Conservation (phyloP, 1,284 basidiomycete species). For the Cryptococcus sp. region DNA sequence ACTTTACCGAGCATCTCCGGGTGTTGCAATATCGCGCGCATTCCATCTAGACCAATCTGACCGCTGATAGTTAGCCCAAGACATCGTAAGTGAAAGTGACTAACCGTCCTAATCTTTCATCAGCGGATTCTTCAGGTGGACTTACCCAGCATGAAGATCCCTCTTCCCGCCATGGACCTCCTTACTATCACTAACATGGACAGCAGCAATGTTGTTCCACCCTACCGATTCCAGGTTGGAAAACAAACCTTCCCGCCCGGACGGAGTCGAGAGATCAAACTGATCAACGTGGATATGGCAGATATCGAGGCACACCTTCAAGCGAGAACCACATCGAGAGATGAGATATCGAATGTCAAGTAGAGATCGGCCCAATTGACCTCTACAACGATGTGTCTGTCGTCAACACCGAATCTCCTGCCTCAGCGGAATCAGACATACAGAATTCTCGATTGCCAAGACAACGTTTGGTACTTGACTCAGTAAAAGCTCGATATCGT, state of each 20-base stretch:
- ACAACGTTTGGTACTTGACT: slow-evolving; percentile 2
- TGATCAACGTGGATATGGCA: slow-evolving; percentile 17
- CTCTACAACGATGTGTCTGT: background rate
- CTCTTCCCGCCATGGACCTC: slow-evolving; percentile 9
- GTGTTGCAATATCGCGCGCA: slow-evolving; percentile 14
- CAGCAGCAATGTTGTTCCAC: slow-evolving; percentile 9
- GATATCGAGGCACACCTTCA: slow-evolving; percentile 23
- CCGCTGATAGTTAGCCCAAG: slow-evolving; percentile 8
- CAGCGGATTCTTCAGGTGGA: background rate
- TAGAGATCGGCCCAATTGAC: slow-evolving; percentile 3
- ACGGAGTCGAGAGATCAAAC: slow-evolving; percentile 11
- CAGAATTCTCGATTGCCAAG: slow-evolving; percentile 16
- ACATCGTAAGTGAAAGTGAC: background rate
- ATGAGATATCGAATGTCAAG: slow-evolving; percentile 2
- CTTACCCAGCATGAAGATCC: slow-evolving; percentile 23
- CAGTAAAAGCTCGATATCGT: slow-evolving; percentile 6
- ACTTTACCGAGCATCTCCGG: slow-evolving; percentile 5
- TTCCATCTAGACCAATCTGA: slow-evolving; percentile 11
- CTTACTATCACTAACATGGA: slow-evolving; percentile 18
- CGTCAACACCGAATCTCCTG: no score
- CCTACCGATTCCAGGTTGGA: slow-evolving; percentile 7
- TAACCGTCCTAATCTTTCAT: slow-evolving; percentile 10
- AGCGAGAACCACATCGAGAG: slow-evolving; percentile 1
- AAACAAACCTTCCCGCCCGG: slow-evolving; percentile 10
- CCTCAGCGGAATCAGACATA: background rate